These are phyloP conservation scores for Diaporthe sp. DNA, from an alignment of 2,329 filamentous ascomycete genomes.

Conservation along the genomic window DNA sequence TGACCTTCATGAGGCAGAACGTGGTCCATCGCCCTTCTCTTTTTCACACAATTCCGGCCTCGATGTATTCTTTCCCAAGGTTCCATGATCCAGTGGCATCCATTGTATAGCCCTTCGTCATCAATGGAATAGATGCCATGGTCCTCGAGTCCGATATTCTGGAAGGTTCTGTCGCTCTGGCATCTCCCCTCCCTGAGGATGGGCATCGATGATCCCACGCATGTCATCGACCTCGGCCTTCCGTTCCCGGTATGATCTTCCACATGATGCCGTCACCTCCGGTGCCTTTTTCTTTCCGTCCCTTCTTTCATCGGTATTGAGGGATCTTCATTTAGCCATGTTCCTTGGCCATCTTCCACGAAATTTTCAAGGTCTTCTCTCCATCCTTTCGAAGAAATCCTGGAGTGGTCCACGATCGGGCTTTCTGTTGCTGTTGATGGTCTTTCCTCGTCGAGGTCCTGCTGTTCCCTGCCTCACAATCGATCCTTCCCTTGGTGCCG, in stretches of 20 bases:
- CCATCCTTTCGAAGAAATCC: not conserved
- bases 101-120: not conserved
- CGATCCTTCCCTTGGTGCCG: not conserved
- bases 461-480: not conserved
- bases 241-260: not conserved
- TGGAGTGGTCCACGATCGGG: not conserved
- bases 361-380: not conserved
- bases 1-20: not conserved
- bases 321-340: not conserved
- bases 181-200: not conserved
- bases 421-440: not conserved
- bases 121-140: not conserved
- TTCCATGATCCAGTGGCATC: not conserved
- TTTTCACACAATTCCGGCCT: not conserved
- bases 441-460: not conserved
- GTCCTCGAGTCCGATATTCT: not conserved
- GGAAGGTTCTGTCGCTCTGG: conserved; percentile 11
- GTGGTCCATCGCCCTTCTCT: not conserved
- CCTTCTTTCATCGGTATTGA: conserved; percentile 27
- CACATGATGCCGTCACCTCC: too few relatives aligned
- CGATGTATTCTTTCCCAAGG: not conserved
- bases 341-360: not conserved
- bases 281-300: not conserved
- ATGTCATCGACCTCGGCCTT: not conserved
- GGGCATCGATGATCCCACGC: not conserved